phyloP scores from a whole-genome alignment of 179 eudicot genomes.

The Sideroxylon spinosum region DNA sequence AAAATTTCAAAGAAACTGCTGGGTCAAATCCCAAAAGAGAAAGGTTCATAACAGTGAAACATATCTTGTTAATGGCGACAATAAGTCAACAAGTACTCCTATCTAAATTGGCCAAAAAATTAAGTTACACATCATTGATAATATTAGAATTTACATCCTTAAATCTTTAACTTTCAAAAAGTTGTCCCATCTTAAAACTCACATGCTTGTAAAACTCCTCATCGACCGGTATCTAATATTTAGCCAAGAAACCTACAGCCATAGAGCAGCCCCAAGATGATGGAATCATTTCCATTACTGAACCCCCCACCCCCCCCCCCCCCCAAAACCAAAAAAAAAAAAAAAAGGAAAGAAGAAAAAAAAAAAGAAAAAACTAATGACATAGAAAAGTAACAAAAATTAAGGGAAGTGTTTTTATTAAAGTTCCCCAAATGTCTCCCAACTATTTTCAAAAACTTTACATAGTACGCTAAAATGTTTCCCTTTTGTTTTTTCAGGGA shows the following conservation, averaged over 20 bases:
- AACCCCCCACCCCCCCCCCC: too few species aligned
- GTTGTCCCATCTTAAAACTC: not conserved
- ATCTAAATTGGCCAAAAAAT: not conserved
- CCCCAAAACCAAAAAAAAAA: too few species aligned
- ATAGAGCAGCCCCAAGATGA: not conserved
- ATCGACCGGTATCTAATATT: not conserved
- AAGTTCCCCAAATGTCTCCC: not conserved
- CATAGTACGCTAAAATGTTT: too few species aligned
- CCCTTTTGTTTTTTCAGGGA: too few species aligned
- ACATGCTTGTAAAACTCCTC: slow-evolving; percentile 1
- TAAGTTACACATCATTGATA: not conserved
- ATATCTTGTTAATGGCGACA: not conserved
- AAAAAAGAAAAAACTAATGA: not conserved
- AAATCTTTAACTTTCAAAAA: not conserved
- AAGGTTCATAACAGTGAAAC: too few species aligned
- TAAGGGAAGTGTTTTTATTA: not conserved
- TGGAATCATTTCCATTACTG: not conserved
- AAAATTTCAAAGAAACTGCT: slow-evolving; percentile 2
- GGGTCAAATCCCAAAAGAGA: not conserved
- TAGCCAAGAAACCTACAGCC: not conserved
- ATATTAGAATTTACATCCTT: not conserved
- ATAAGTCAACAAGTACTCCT: not conserved
- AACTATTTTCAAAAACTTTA: not conserved
- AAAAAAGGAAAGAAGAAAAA: too few species aligned
- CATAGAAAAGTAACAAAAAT: not conserved